Evolutionary conservation across 148 eudicot species (phyloP).

Genomic region (Silene latifolia): DNA sequence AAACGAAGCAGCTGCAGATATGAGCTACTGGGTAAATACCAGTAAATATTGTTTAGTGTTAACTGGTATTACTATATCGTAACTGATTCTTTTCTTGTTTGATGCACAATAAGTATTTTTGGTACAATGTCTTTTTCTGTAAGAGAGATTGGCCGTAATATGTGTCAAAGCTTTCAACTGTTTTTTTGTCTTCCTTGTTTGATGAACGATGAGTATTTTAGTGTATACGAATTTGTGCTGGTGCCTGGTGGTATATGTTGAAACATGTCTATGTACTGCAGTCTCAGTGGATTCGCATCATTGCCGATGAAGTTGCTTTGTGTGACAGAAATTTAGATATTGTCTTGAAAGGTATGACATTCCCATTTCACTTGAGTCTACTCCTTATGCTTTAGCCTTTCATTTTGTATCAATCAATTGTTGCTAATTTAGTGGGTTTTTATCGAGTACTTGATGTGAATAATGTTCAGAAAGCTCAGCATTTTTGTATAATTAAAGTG

Average conservation of each 20-base stretch:
- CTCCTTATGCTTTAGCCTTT: too few species aligned
- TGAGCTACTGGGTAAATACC: neutral
- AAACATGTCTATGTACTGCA: slow-evolving; percentile 26
- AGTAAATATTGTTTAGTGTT: neutral
- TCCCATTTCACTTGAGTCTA: slow-evolving; percentile 7
- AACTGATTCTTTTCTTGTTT: neutral
- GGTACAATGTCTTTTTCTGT: neutral
- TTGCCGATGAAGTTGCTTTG: slow-evolving; percentile 43
- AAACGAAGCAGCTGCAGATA: neutral
- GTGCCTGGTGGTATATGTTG: slow-evolving; percentile 11
- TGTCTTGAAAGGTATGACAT: slow-evolving; percentile 42
- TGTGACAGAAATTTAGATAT: slow-evolving; percentile 47
- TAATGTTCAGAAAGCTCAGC: too few species aligned
- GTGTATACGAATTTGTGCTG: neutral
- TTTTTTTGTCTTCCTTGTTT: neutral
- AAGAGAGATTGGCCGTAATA: neutral
- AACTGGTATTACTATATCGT: neutral
- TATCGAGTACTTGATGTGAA: neutral
- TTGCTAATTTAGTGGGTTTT: neutral
- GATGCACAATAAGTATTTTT: neutral
- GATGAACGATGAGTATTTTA: neutral
- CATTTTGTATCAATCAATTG: neutral
- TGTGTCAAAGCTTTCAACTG: neutral
- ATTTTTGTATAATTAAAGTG: neutral
- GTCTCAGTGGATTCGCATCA: slow-evolving; percentile 39